Evolutionary conservation across 306 rosid species (phyloP).

Genomic region (Coriaria nepalensis): DNA sequence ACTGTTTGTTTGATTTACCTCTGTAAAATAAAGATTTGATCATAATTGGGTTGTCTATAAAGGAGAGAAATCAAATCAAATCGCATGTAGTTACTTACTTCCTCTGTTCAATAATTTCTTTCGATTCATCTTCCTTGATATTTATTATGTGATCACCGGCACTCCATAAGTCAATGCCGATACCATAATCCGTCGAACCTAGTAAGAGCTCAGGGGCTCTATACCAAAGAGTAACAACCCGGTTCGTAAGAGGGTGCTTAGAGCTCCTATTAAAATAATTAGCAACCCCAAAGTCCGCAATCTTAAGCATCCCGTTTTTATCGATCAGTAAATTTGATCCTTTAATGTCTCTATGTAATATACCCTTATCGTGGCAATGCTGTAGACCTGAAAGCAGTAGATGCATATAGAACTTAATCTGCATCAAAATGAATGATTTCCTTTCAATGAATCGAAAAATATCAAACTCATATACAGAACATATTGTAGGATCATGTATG

Average conservation of each 20-base stretch:
- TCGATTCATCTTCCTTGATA: conserved; percentile 25
- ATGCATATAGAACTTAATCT: conserved; percentile 89
- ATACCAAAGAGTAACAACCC: conserved; percentile 95
- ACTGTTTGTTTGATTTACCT: conserved; percentile 17
- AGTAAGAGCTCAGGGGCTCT: conserved; percentile 79
- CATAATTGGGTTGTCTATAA: not conserved
- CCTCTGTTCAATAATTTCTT: conserved; percentile 40
- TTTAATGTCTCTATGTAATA: conserved; percentile 80
- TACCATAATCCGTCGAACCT: conserved; percentile 68
- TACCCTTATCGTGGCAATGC: conserved; percentile 83
- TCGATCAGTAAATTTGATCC: conserved; percentile 82
- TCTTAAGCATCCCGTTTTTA: conserved; percentile 65
- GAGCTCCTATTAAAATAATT: conserved; percentile 35
- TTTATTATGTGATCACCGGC: conserved; percentile 40
- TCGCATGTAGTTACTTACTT: conserved; percentile 30
- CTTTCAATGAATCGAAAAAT: conserved; percentile 11
- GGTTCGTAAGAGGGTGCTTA: conserved; percentile 51
- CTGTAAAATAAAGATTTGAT: conserved; percentile 14
- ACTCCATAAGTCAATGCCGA: conserved; percentile 92
- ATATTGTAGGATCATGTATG: not conserved
- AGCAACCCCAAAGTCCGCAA: conserved; percentile 90
- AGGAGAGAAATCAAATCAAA: conserved; percentile 3
- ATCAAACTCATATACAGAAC: not conserved
- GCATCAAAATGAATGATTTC: conserved; percentile 25
- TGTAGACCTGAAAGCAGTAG: conserved; percentile 85